Evolutionary conservation across 1,284 basidiomycete genomes (phyloP).

Genomic region (Filobasidium uniguttulatum): DNA sequence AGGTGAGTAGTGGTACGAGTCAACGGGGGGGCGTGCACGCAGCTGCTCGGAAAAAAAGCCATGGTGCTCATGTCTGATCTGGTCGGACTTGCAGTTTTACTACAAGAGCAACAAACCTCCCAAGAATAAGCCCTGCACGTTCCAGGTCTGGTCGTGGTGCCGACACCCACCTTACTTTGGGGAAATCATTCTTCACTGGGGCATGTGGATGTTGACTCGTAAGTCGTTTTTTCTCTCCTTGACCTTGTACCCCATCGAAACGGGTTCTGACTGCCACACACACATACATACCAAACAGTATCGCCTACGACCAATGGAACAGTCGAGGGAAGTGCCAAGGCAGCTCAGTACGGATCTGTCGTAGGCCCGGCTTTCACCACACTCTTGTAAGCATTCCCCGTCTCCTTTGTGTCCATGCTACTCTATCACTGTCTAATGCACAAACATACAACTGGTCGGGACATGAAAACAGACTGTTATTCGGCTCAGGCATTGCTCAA

Average conservation of each 20-base stretch:
- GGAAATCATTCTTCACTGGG: conserved; percentile 62
- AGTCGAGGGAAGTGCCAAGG: conserved; percentile 38
- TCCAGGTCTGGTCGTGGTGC: conserved; percentile 33
- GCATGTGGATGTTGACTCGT: conserved; percentile 50
- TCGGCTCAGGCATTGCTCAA: conserved; percentile 55
- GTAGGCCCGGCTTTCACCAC: conserved; percentile 53
- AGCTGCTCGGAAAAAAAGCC: too few species aligned
- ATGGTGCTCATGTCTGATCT: too few species aligned
- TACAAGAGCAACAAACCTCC: conserved; percentile 47
- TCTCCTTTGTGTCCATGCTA: neutral
- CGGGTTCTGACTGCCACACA: neutral
- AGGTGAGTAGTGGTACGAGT: conserved; percentile 44
- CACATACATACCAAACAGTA: too few species aligned
- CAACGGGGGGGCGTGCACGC: neutral
- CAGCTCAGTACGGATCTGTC: conserved; percentile 49
- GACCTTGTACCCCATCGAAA: neutral
- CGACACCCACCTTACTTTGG: conserved; percentile 60
- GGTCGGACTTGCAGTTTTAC: conserved; percentile 43
- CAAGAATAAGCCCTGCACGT: conserved; percentile 48
- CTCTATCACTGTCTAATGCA: neutral
- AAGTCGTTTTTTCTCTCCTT: conserved; percentile 6
- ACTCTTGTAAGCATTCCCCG: conserved; percentile 38
- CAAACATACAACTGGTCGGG: too few species aligned
- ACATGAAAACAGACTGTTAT: conserved; percentile 46
- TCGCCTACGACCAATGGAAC: conserved; percentile 45